Base-by-base conservation (phyloP, 169 alveolate genomes). In the Plasmodium malariae region DNA sequence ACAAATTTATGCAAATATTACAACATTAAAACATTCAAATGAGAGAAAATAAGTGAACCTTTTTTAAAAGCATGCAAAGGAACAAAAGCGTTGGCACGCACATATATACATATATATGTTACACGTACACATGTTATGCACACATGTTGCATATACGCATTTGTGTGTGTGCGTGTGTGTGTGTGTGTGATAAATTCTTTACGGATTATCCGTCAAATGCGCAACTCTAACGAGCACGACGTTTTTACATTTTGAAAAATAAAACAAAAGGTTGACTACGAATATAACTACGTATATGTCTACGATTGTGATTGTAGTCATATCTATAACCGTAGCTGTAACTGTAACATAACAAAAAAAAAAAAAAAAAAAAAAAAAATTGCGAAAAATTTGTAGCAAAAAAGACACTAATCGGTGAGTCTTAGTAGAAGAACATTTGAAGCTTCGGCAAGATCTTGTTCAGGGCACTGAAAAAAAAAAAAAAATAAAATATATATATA, bases 371-470 rank as follows among this genome's bases (percentile, higher is more conserved):
- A 1, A 55, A 55, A 14, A 55, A 55, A 14, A 55, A 55, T 19
- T 17, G 24, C 6, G 21, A 57, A 57, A 57, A 57, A 57, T 21
- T 57, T 57, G 26, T 57, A 3, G 14, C 34, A 57, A 6, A 57
- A 57, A 57, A 36, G n/a, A n/a, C n/a, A 49, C 87, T 71, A 94
- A 60, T 94, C 96, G 36, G 96, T 85, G 14, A 94, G 95, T 49
- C 96, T 92, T 21, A 93, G 87, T 62, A 93, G 87, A 51, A 94
- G 87, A 71, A 94, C 92, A 21, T 93, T 93, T 32, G 96, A 95
- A 30, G 96, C 96, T 60, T 94, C 96, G 28, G 95, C 95, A 11
- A 94, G 89, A 88, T 93, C 96, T 63, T 93, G 93, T 72, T 94
- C 95, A 34, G 85, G 89, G 92, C 94, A 78, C 95, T 92, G 83